Evolutionary conservation across 768 basidiomycete species (phyloP).

Genomic region (Tricholoma saponaceum): DNA sequence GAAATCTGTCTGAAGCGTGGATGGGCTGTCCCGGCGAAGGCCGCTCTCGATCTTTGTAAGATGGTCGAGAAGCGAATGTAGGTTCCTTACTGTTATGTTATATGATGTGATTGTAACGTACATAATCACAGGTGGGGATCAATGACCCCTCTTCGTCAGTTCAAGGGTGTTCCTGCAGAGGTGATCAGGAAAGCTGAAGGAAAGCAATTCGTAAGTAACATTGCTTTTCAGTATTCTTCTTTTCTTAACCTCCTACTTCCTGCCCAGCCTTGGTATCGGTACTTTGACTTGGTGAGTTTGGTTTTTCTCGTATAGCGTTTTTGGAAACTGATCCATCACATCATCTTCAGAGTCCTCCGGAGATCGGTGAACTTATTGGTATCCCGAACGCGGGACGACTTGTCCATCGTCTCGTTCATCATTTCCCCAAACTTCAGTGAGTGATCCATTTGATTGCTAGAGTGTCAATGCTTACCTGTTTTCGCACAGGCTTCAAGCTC

Average conservation of each 20-base stretch:
- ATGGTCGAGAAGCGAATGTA: constrained; percentile 89
- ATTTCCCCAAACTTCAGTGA: constrained; percentile 91
- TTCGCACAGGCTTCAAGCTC: constrained; percentile 71
- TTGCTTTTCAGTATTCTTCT: not conserved
- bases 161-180: constrained; percentile 84
- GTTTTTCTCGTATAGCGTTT: not conserved
- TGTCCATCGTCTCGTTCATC: constrained; percentile 91
- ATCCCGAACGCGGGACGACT: constrained; percentile 90
- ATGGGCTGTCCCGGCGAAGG: constrained; percentile 94
- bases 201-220: constrained; percentile 83
- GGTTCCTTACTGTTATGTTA: constrained; percentile 18
- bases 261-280: constrained; percentile 53
- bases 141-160: constrained; percentile 96
- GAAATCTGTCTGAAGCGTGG: constrained; percentile 97
- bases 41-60: constrained; percentile 91
- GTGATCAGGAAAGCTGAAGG: constrained; percentile 89
- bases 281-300: constrained; percentile 74
- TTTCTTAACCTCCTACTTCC: not conserved
- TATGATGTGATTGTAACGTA: not conserved
- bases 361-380: constrained; percentile 93
- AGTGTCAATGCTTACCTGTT: not conserved
- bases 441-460: constrained; percentile 18
- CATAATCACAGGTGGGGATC: constrained; percentile 76
- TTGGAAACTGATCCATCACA: constrained; percentile 1
- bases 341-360: constrained; percentile 58